A percentile compares a stretch with the other conserved stretches of the same genome.
These are phyloP conservation scores for Pterulicium gracile DNA, from an alignment of 1,284 basidiomycete species.

Conservation along the genomic window DNA sequence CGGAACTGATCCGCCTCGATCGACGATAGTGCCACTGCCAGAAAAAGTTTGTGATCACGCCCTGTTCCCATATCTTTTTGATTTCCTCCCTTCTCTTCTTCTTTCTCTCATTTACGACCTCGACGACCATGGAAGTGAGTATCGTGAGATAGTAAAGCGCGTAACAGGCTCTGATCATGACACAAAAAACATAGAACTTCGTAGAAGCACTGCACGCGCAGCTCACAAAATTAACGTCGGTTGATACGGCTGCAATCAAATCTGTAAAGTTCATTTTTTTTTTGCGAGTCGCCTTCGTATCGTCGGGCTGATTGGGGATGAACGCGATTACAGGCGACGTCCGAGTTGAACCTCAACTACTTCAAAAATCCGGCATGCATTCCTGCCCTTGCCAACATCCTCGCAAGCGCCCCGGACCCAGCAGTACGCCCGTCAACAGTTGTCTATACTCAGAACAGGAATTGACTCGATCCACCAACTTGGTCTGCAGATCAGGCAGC, in stretches of 20 bases:
- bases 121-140: slow-evolving; percentile 9
- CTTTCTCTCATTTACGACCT: slow-evolving; percentile 9
- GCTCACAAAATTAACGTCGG: slow-evolving; percentile 75
- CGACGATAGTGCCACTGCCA: no score
- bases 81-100: slow-evolving; percentile 13
- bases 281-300: slow-evolving; percentile 9
- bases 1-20: no score
- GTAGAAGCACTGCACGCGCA: slow-evolving; percentile 77
- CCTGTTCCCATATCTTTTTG: slow-evolving; percentile 8
- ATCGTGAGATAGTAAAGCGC: not conserved
- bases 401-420: slow-evolving; percentile 74
- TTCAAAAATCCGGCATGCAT: slow-evolving; percentile 91
- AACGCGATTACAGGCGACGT: slow-evolving; percentile 61
- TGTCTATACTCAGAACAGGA: slow-evolving; percentile 4
- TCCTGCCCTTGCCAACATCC: slow-evolving; percentile 83
- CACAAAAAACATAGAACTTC: slow-evolving; percentile 58
- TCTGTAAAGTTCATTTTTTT: slow-evolving; percentile 45
- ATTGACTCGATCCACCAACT: slow-evolving; percentile 8
- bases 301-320: not conserved
- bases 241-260: slow-evolving; percentile 83
- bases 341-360: slow-evolving; percentile 82
- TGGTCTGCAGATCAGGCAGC: slow-evolving; percentile 77
- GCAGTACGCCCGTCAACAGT: slow-evolving; percentile 29
- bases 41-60: slow-evolving; percentile 10
- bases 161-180: slow-evolving; percentile 20